Base-by-base conservation (phyloP, 345 rosid genomes). In the Ailanthus altissimus region DNA sequence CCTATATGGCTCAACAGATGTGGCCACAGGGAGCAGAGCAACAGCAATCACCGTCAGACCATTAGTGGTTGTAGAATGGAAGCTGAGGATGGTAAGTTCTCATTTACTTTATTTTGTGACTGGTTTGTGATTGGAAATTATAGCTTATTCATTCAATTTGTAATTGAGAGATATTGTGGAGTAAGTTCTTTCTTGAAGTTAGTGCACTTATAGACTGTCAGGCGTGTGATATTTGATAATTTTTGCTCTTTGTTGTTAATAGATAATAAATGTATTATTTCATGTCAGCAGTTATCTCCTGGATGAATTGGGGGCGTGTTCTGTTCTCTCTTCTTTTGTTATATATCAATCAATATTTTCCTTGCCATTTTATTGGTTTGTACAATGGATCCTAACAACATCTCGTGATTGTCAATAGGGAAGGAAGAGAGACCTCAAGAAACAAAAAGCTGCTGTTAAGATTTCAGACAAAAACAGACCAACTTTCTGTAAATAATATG, bases 21-120 rank as follows among this genome's bases (percentile, higher is more conserved):
- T 89, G 96, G 92, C 92, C 90, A 23, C 92, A 85, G 59, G 91
- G 84, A 61, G 81, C 88, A 50, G 96, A 94, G 77, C 95, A 91
- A 81, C 93, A 91, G 73, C 96, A 89, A 26, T 85, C 93, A 61
- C 78, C 97, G 43, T 86, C 92, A 8, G 90, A 89, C 68, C 89
- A 85, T 70, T 84, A 85, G 79, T 64, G 32, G 49, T 76, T 67
- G 57, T 72, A 70, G 40, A 46, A 49, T 72, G 80, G 32, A 77
- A 61, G 75, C 40, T 45, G 69, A 77, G 16, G 14, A 53, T 40
- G 46, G 82, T 79, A 69, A 78, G 85, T 26, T 67, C 46, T 12
- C 43, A 36, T 63, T 54, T 67, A 36, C 54, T 43, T 72, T 42
- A 62, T 38, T 43, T 32, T 59, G 20, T 45, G 42, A 32, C 26